A percentile compares a stretch with the other conserved stretches of the same genome.
These are phyloP conservation scores for Phytophthora syringae DNA, from an alignment of 352 stramenopile genomes.

Conservation along the genomic window DNA sequence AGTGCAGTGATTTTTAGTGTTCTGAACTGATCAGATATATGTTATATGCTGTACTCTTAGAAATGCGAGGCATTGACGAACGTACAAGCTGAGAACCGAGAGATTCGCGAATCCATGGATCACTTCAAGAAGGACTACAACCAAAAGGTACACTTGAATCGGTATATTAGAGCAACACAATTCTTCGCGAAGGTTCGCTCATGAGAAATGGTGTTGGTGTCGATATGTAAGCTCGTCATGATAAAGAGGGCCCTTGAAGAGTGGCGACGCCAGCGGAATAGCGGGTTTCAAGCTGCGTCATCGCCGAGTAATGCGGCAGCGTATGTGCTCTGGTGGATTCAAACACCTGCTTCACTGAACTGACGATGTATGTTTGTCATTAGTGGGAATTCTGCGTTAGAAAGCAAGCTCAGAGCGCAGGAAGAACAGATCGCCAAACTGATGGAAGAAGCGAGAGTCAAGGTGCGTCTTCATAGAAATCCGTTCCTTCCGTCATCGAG, in stretches of 20 bases:
- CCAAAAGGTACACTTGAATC: slow-evolving; percentile 65
- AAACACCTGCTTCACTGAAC: neutral
- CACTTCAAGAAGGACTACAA: slow-evolving; percentile 89
- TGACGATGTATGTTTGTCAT: slow-evolving; percentile 6
- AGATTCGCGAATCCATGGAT: slow-evolving; percentile 85
- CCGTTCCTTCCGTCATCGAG: neutral
- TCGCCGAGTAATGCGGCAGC: slow-evolving; percentile 13
- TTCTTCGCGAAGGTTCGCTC: neutral
- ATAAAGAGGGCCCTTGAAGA: slow-evolving; percentile 91
- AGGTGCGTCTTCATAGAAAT: slow-evolving; percentile 26
- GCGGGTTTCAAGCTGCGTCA: slow-evolving; percentile 9
- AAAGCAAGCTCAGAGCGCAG: slow-evolving; percentile 52
- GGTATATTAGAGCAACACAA: neutral
- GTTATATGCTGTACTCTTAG: slow-evolving; percentile 28
- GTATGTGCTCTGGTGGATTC: slow-evolving; percentile 14
- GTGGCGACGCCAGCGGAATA: slow-evolving; percentile 75
- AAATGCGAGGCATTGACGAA: slow-evolving; percentile 82
- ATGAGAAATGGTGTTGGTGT: neutral
- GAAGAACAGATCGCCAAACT: slow-evolving; percentile 69
- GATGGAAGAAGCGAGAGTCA: slow-evolving; percentile 49
- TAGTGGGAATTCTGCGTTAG: slow-evolving; percentile 31
- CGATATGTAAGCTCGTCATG: slow-evolving; percentile 86
- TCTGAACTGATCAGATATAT: slow-evolving; percentile 1
- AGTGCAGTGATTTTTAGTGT: neutral
- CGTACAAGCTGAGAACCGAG: slow-evolving; percentile 76